A percentile compares a stretch with the other conserved stretches of the same genome.
Conservation (phyloP, 768 basidiomycete genomes). For the Mycena alexandri region DNA sequence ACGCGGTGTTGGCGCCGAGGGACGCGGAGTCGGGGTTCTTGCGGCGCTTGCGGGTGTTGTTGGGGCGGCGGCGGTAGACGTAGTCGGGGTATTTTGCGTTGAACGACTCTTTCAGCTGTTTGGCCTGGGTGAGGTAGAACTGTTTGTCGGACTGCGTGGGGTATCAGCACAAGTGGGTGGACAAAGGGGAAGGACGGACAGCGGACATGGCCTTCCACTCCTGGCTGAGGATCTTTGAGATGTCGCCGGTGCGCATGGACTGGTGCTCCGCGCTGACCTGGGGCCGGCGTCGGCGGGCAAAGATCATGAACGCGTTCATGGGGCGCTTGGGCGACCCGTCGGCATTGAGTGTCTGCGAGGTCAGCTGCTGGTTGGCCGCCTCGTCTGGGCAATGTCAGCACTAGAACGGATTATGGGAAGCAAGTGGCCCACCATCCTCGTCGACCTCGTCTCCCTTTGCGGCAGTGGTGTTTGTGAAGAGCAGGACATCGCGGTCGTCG, state of each 20-base stretch:
- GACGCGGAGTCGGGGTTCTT: slow-evolving; percentile 50
- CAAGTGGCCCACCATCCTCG: no score
- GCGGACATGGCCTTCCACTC: slow-evolving; percentile 88
- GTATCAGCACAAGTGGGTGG: no score
- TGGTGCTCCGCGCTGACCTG: slow-evolving; percentile 91
- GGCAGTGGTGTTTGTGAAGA: no score
- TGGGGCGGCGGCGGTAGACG: slow-evolving; percentile 88
- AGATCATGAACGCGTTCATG: slow-evolving; percentile 97
- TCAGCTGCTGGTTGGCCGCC: slow-evolving; percentile 51
- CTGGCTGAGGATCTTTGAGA: slow-evolving; percentile 87
- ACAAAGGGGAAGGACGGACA: slow-evolving; percentile 57
- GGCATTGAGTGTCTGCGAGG: slow-evolving; percentile 83
- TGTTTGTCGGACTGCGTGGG: slow-evolving; percentile 88
- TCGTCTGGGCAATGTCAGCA: no score
- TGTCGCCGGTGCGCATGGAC: slow-evolving; percentile 91
- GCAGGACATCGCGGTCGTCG: no score
- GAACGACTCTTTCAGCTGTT: slow-evolving; percentile 87
- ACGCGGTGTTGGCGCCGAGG: slow-evolving; percentile 45
- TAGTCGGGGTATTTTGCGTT: slow-evolving; percentile 91
- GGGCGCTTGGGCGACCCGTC: slow-evolving; percentile 92
- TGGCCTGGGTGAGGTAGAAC: slow-evolving; percentile 90
- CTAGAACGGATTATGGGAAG: no score
- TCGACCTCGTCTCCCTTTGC: no score
- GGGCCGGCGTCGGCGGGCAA: slow-evolving; percentile 83
- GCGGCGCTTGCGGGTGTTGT: slow-evolving; percentile 80